phyloP scores from a whole-genome alignment of 306 rosid genomes.

The Corylus avellana region DNA sequence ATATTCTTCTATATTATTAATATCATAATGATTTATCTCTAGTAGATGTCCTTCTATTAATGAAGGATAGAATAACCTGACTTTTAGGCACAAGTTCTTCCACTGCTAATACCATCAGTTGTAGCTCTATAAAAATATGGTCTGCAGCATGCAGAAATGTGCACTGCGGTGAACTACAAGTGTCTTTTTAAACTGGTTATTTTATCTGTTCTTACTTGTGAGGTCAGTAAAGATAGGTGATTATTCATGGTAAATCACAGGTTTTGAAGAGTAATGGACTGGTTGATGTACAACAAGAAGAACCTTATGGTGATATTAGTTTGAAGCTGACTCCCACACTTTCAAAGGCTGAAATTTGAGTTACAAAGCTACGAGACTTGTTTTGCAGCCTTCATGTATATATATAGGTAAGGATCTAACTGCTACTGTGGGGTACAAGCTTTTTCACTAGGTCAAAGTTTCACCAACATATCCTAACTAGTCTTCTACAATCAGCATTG shows the following conservation, averaged over 20 bases:
- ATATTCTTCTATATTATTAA: not conserved
- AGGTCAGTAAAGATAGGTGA: constrained; percentile 11
- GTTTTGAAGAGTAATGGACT: constrained; percentile 66
- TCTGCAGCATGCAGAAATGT: not conserved
- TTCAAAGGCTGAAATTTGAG: constrained; percentile 56
- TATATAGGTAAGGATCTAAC: constrained; percentile 39
- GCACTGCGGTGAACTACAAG: not conserved
- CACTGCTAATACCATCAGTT: not conserved
- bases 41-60: not conserved
- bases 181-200: not conserved
- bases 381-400: constrained; percentile 24
- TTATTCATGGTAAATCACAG: constrained; percentile 40
- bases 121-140: not conserved
- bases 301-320: constrained; percentile 64
- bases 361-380: constrained; percentile 7
- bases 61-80: not conserved
- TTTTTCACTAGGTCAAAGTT: not conserved
- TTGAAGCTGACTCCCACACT: constrained; percentile 56
- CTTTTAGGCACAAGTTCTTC: not conserved
- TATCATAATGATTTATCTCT: not conserved
- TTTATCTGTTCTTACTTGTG: not conserved
- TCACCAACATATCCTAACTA: not conserved
- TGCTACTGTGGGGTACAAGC: not conserved
- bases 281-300: constrained; percentile 70
- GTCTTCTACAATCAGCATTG: not conserved